Percentiles rank a stretch among this genome's conserved stretches.
phyloP scores from a whole-genome alignment of 306 rosid species.

The Sophora flavescens region DNA sequence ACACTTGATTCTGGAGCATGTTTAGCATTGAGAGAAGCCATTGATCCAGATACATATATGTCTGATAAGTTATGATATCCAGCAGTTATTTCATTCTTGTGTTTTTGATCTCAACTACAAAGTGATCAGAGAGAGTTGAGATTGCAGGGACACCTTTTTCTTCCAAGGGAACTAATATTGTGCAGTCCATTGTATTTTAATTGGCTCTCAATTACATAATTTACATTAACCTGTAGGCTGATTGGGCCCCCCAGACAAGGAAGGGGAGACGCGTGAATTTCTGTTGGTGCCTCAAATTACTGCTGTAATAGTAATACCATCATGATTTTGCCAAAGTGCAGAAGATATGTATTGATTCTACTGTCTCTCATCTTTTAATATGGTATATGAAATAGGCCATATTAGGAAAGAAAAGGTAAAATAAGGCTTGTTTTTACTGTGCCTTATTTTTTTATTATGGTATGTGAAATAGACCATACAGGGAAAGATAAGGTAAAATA shows the following conservation, averaged over 20 bases:
- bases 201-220: not conserved
- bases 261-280: constrained; percentile 9
- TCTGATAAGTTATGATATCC: too few relatives aligned
- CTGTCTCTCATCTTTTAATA: constrained; percentile 33
- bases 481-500: constrained; percentile 34
- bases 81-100: too few relatives aligned
- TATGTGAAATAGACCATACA: not conserved
- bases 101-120: too few relatives aligned
- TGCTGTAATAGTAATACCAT: not conserved
- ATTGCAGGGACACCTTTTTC: not conserved
- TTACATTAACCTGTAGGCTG: not conserved
- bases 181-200: not conserved
- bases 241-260: constrained; percentile 30
- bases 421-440: constrained; percentile 15
- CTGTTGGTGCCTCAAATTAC: constrained; percentile 21
- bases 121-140: too few relatives aligned
- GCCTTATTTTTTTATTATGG: not conserved
- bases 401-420: constrained; percentile 42
- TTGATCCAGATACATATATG: too few relatives aligned
- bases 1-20: too few relatives aligned
- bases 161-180: not conserved
- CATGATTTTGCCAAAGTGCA: constrained; percentile 35
- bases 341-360: constrained; percentile 43
- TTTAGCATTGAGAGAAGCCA: too few relatives aligned
- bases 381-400: constrained; percentile 35